Evolutionary conservation across 2,329 filamentous ascomycete species (phyloP).

Genomic region (Fusarium haematococcum): DNA sequence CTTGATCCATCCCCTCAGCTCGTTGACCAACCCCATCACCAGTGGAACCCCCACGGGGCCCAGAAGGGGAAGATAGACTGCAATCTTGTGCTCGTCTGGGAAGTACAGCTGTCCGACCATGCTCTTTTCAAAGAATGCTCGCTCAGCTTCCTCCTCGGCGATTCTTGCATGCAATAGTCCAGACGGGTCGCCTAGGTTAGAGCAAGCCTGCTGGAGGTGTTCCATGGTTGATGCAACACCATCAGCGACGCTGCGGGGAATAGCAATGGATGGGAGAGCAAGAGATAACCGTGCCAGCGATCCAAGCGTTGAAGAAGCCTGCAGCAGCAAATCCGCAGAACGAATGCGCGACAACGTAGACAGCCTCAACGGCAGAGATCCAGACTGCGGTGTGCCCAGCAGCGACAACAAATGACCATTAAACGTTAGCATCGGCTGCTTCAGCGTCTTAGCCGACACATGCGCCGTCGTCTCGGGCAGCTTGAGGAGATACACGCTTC

Average conservation of each 20-base stretch:
- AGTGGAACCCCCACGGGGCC: slow-evolving; percentile 93
- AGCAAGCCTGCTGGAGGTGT: slow-evolving; percentile 82
- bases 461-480: slow-evolving; percentile 57
- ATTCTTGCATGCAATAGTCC: slow-evolving; percentile 85
- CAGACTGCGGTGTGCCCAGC: slow-evolving; percentile 84
- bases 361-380: slow-evolving; percentile 86
- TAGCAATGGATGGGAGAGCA: slow-evolving; percentile 89
- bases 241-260: slow-evolving; percentile 86
- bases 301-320: slow-evolving; percentile 93
- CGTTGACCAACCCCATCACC: slow-evolving; percentile 84
- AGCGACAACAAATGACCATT: slow-evolving; percentile 90
- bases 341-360: slow-evolving; percentile 88
- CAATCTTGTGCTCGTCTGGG: slow-evolving; percentile 97
- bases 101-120: slow-evolving; percentile 99
- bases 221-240: slow-evolving; percentile 84
- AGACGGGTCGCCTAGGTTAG: slow-evolving; percentile 71
- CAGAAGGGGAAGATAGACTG: slow-evolving; percentile 91
- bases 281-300: slow-evolving; percentile 87
- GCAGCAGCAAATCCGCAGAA: slow-evolving; percentile 85
- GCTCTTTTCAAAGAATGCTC: slow-evolving; percentile 97
- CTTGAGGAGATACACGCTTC: slow-evolving; percentile 73
- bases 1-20: slow-evolving; percentile 74
- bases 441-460: slow-evolving; percentile 75
- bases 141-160: slow-evolving; percentile 89
- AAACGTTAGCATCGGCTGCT: slow-evolving; percentile 87